Base-by-base conservation (phyloP, 345 rosid species). In the Populus simonii region DNA sequence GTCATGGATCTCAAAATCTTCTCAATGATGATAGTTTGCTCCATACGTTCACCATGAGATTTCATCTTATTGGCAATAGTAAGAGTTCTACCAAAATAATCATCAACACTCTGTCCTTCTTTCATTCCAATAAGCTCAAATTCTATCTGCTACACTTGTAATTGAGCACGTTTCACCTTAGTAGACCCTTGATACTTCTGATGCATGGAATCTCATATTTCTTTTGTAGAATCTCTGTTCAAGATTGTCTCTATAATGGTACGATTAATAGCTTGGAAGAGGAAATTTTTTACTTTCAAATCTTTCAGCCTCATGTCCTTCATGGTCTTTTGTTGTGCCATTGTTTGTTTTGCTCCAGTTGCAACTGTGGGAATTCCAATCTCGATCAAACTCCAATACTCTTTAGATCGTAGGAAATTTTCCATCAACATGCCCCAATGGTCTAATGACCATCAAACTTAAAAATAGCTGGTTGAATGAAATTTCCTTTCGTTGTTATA, bases 281-380 rank as follows among this genome's bases (percentile, higher is more conserved):
- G 33, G 1, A 31, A 29, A 33, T 33, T 17, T 6, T 66, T 66
- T 7, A 33, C 43, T 17, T 66, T 66, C 9, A 66, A 33, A 3
- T 33, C 70, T 27, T 66, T 68, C 2, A 68, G 4, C 12, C 9
- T 68, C 7, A 20, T 53, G 8, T 63, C 67, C 3, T 73, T 16
- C 0, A 57, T 6, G 1, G 4, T 1, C 17, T 17, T 71, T 4
- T 29, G 4, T 9, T 51, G 12, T 0, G 38, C 35, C 8, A 13
- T 10, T 0, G 1, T n/a, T 0, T 2, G 20, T 55, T 27, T 6
- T 25, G 0, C 0, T 0, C 2, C 0, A 17, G 22, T 1, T 49
- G 2, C 0, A 5, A 0, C 1, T 17, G 0, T 1, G 1, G 55
- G 22, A 5, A 49, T 17, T 49, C 22, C 55, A 4, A 0, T 49